A percentile compares a stretch with the other conserved stretches of the same genome.
These are phyloP conservation scores for Arachis stenosperma DNA, from an alignment of 306 rosid species.

Conservation along the genomic window DNA sequence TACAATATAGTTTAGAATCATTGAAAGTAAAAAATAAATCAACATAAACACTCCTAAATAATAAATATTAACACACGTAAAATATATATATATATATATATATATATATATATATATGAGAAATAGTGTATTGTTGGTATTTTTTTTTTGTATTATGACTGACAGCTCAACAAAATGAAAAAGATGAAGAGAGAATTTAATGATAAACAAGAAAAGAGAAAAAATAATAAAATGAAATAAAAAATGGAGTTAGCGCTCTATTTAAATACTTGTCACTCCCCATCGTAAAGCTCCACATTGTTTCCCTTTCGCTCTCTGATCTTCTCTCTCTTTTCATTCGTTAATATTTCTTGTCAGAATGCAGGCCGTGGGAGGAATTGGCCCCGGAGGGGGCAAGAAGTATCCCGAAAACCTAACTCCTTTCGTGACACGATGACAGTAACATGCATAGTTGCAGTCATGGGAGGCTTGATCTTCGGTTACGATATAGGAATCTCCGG, in stretches of 20 bases:
- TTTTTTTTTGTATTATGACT: background rate
- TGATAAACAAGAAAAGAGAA: background rate
- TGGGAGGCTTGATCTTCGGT: slow-evolving; percentile 96
- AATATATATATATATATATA: no score
- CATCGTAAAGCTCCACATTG: slow-evolving; percentile 24
- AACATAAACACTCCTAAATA: no score
- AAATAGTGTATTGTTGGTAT: background rate
- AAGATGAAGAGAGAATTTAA: background rate
- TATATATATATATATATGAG: background rate
- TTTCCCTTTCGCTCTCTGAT: background rate
- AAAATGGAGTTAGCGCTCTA: background rate
- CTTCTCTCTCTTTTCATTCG: background rate
- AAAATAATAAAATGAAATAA: background rate
- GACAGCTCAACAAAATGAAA: slow-evolving; percentile 46
- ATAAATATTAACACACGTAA: background rate
- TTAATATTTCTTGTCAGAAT: slow-evolving; percentile 35
- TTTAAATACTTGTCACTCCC: slow-evolving; percentile 34
- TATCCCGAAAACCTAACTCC: slow-evolving; percentile 83
- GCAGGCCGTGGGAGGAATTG: slow-evolving; percentile 70
- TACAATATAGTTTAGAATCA: no score
- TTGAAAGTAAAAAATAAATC: no score
- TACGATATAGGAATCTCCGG: slow-evolving; percentile 97
- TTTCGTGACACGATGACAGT: slow-evolving; percentile 45
- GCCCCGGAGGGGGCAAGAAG: slow-evolving; percentile 43
- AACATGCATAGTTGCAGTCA: slow-evolving; percentile 87